Evolutionary conservation across 1,284 basidiomycete genomes (phyloP), one percentile per base, ranked within the genome.

Genomic region (Apiotrichum siamense): DNA sequence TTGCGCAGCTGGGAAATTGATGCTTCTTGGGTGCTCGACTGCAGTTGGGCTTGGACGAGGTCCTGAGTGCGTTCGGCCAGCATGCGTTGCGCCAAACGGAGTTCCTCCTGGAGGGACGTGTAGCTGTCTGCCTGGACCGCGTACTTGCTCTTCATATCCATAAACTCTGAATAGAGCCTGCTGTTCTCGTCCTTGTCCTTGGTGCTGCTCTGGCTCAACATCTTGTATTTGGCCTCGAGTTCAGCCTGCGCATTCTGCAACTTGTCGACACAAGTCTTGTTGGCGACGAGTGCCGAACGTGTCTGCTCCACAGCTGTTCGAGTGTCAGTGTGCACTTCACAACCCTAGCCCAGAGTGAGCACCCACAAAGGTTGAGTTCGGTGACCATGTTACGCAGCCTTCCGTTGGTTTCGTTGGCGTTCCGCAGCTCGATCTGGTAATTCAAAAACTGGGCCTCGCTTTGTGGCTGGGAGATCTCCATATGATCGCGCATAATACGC

Each of bases 1-100:
- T 47, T 10, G 9, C 10, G 5, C 11, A 47, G 36, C 17, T 39
- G 13, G 15, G 13, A 17, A 21, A 47, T 39, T 5, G 12, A 9
- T 10, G 45, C 37, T 18, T 47, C 45, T 37, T 39, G 38, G 45
- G 36, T 37, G 26, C 37, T 26, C 18, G 13, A 29, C 44, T 45
- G 25, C 25, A 45, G 44, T 7, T 23, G 33, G 3, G 25, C 33
- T 5, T 4, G 2, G 11, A 27, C 29, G 10, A 43, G 41, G 5
- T 21, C 27, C 17, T 20, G 41, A 3, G 17, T 12, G 18, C 29
- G 41, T 29, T 43, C 41, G 3, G 41, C n/a, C n/a, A 32, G 41
- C 41, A 25, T n/a, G 17, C 26, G 21, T n/a, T 35, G 33, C 13
- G 33, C 33, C 12, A 35, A n/a, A 7, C 17, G 12, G 13, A 35